These are phyloP conservation scores for Fusarium luffae DNA, from an alignment of 2,329 filamentous ascomycete genomes.

Conservation along the genomic window DNA sequence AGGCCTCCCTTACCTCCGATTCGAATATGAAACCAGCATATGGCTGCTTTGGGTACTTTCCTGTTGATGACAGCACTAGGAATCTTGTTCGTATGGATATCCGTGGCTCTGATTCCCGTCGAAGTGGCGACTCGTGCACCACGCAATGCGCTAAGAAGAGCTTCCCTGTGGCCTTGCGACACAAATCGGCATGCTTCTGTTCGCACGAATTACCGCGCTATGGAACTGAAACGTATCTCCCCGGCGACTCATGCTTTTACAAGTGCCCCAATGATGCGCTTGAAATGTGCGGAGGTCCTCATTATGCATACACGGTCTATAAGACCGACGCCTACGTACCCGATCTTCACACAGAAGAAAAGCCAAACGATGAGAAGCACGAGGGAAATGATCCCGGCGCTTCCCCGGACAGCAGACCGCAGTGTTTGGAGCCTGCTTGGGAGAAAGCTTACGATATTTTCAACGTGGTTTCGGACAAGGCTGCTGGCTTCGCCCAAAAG, in stretches of 20 bases:
- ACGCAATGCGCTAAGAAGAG: neutral
- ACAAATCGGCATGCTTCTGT: neutral
- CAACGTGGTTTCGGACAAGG: neutral
- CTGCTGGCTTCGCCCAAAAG: neutral
- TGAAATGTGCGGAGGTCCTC: conserved; percentile 8
- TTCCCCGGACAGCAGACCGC: neutral
- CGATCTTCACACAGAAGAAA: neutral
- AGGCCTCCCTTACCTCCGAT: neutral
- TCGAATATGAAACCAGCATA: neutral
- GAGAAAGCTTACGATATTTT: neutral
- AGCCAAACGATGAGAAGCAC: neutral
- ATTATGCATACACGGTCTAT: neutral
- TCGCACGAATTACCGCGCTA: neutral
- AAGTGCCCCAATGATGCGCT: neutral
- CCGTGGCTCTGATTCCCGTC: neutral
- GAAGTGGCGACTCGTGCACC: neutral
- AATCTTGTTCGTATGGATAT: neutral
- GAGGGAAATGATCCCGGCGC: neutral
- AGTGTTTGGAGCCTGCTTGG: conserved; percentile 2
- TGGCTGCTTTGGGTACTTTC: no score
- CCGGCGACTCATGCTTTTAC: neutral
- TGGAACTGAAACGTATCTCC: no score
- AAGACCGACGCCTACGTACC: neutral
- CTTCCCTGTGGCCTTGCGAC: neutral
- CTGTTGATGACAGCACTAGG: no score